phyloP scores from a whole-genome alignment of 139 green algal genomes.

The Asterochloris erici region DNA sequence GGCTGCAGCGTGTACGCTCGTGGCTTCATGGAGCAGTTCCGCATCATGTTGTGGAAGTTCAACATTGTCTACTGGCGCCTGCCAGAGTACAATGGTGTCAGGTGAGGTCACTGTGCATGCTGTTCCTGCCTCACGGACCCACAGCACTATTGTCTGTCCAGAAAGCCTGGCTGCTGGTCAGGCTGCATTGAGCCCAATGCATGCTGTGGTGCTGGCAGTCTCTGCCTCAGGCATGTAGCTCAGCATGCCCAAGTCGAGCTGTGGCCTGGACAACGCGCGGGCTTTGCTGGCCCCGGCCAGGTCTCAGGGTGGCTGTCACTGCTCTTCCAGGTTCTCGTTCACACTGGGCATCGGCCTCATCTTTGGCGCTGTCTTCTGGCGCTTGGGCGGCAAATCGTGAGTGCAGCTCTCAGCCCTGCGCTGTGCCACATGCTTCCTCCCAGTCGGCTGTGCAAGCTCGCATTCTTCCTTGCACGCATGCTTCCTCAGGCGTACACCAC shows the following conservation, averaged over 20 bases:
- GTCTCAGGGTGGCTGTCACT: too few species aligned
- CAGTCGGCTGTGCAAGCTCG: background rate
- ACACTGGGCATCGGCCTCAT: constrained; percentile 43
- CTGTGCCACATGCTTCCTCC: background rate
- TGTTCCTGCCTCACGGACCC: background rate
- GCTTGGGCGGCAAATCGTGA: constrained; percentile 8
- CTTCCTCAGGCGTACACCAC: background rate
- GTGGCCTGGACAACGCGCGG: too few species aligned
- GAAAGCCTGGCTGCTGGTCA: background rate
- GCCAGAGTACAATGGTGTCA: constrained; percentile 14
- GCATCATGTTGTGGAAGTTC: constrained; percentile 11
- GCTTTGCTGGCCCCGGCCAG: too few species aligned
- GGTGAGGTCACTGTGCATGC: too few species aligned
- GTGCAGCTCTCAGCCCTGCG: background rate
- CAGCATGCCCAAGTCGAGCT: too few species aligned
- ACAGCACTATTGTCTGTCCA: background rate
- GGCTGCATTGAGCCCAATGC: too few species aligned
- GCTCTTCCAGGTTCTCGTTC: constrained; percentile 24
- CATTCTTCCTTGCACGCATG: background rate
- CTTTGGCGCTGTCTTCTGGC: constrained; percentile 36
- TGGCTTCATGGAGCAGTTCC: background rate
- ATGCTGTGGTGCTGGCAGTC: too few species aligned
- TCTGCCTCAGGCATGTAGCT: too few species aligned
- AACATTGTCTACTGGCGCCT: constrained; percentile 5
- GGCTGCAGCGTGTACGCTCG: constrained; percentile 9